Evolutionary conservation across 2,329 filamentous ascomycete genomes (phyloP), one percentile per base, ranked within the genome.

Genomic region (Phyllosticta paracitricarpa): DNA sequence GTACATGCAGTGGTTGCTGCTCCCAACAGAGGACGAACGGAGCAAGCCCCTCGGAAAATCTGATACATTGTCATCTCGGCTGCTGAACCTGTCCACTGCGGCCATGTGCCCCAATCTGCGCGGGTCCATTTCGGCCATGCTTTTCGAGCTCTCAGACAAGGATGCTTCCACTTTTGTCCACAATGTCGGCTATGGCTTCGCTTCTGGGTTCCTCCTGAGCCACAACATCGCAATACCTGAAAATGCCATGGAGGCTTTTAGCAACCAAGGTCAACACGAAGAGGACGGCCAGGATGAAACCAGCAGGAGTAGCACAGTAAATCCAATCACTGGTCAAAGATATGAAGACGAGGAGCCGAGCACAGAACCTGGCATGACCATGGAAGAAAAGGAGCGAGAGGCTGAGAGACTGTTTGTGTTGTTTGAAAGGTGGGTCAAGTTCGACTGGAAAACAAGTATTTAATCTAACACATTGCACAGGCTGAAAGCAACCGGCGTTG

Each of bases 151-250:
- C 28, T 96, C 91, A 0, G 88, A 87, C 65, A 89, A 86, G 67
- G 86, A 97, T 67, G 84, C 92, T 0, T 82, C 82, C 17, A 88
- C 81, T 30, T 94, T 97, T 69, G 89, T 97, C 0, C 82, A 89
- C 58, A 97, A 97, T 66, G 89, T 99, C 12, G 94, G 94, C 0
- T 99, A 96, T 70, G 94, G 94, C 0, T 96, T 89, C 69, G 94
- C 94, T 0, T 89, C 91, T 0, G 94, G 94, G 0, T 96, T 94
- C 71, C 78, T 99, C 17, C 87, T 92, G 76, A 87, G 89, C 64
- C 89, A 93, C 64, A 89, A 94, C 61, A 85, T 97, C 12, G 81
- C 87, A 0, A 79, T 96, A 24, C 90, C 91, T 0, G 80, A 85
- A 62, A 85, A 81, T 60, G 83, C 85, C 0, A 76, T 84, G 9